phyloP scores from a whole-genome alignment of 2,329 filamentous ascomycete genomes.

The Fulvia fulva region DNA sequence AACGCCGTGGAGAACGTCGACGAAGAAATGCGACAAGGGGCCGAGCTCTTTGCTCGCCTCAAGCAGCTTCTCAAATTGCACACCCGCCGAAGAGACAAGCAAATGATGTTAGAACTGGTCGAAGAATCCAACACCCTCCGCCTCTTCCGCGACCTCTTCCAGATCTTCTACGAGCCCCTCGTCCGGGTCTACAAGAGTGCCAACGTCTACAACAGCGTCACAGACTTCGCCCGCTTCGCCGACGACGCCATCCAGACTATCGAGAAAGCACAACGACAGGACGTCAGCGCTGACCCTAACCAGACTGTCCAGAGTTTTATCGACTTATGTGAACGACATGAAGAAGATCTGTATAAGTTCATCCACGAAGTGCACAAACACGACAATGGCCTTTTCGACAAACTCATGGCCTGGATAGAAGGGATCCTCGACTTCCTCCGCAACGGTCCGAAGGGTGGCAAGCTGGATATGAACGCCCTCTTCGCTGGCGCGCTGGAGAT shows the following conservation, averaged over 20 bases:
- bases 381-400: constrained; percentile 92
- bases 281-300: constrained; percentile 92
- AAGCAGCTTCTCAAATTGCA: constrained; percentile 93
- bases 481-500: constrained; percentile 74
- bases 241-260: constrained; percentile 87
- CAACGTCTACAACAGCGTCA: constrained; percentile 96
- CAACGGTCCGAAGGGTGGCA: constrained; percentile 74
- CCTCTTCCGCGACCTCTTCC: constrained; percentile 91
- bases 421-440: constrained; percentile 90
- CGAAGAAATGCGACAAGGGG: constrained; percentile 81
- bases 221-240: constrained; percentile 88
- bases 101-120: constrained; percentile 93
- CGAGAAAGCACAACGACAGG: constrained; percentile 64
- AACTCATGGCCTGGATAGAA: constrained; percentile 96
- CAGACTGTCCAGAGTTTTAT: constrained; percentile 98
- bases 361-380: constrained; percentile 96
- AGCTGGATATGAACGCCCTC: constrained; percentile 88
- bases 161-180: constrained; percentile 97
- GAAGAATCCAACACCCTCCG: constrained; percentile 97
- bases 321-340: constrained; percentile 88
- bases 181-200: constrained; percentile 97
- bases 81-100: constrained; percentile 87
- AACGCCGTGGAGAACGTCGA: constrained; percentile 89
- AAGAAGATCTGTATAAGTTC: constrained; percentile 98
- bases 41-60: constrained; percentile 86